Conservation (phyloP, 495 filamentous ascomycete species). For the Penicillium paradoxum region DNA sequence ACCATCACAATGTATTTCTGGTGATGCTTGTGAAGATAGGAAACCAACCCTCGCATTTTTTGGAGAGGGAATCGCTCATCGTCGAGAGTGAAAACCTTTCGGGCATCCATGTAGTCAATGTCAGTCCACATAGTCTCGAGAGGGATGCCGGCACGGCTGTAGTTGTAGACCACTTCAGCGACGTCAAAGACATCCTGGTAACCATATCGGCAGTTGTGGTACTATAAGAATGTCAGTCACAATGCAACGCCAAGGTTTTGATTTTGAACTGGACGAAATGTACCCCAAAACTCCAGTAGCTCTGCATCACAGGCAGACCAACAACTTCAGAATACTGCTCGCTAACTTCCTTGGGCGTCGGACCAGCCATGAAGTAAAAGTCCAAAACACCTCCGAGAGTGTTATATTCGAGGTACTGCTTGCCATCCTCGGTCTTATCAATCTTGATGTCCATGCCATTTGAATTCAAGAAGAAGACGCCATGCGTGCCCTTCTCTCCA, state of each 20-base stretch:
- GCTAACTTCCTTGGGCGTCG: slow-evolving; percentile 64
- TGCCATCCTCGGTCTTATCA: slow-evolving; percentile 53
- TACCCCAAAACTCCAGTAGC: slow-evolving; percentile 77
- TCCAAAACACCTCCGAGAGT: slow-evolving; percentile 75
- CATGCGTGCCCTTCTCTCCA: slow-evolving; percentile 61
- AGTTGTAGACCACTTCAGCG: slow-evolving; percentile 76
- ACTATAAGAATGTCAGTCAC: slow-evolving; percentile 27
- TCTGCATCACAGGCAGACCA: slow-evolving; percentile 69
- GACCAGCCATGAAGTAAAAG: slow-evolving; percentile 78
- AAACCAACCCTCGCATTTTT: slow-evolving; percentile 63
- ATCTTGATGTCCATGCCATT: slow-evolving; percentile 89
- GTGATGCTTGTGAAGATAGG: slow-evolving; percentile 64
- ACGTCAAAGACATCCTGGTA: slow-evolving; percentile 73
- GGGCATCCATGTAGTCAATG: slow-evolving; percentile 70
- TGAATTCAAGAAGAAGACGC: slow-evolving; percentile 76
- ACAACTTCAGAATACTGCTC: slow-evolving; percentile 69
- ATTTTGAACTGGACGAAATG: slow-evolving; percentile 1
- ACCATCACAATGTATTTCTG: slow-evolving; percentile 88
- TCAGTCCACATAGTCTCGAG: slow-evolving; percentile 90
- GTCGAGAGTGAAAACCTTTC: slow-evolving; percentile 71
- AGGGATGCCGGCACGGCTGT: slow-evolving; percentile 68
- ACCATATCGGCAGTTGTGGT: slow-evolving; percentile 80
- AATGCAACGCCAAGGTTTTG: not conserved
- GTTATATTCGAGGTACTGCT: slow-evolving; percentile 82
- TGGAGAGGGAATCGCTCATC: slow-evolving; percentile 64